Evolutionary conservation across 177 flowering plant genomes (phyloP).

Genomic region (Tripterygium wilfordii): DNA sequence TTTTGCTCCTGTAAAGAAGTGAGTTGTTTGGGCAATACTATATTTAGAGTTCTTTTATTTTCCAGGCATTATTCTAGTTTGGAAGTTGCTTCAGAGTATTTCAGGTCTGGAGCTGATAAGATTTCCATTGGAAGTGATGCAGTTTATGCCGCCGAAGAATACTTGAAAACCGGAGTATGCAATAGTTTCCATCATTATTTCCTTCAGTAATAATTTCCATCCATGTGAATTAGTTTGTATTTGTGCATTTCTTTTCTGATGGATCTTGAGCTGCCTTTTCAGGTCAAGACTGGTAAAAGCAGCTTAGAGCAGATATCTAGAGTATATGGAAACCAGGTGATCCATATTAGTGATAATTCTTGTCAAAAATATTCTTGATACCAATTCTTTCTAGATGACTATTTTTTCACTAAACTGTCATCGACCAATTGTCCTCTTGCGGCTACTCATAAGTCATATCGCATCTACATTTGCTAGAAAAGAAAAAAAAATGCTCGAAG

Average conservation of each 20-base stretch:
- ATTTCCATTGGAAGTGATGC: constrained; percentile 98
- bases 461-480: no score
- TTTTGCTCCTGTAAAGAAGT: no score
- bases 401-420: no score
- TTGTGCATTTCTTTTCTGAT: constrained; percentile 1
- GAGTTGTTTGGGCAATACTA: not conserved
- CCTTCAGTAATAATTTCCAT: not conserved
- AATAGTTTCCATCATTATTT: constrained; percentile 1
- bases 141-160: constrained; percentile 92
- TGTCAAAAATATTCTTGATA: no score
- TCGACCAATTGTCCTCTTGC: no score
- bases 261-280: constrained; percentile 7
- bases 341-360: no score
- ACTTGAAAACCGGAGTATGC: constrained; percentile 74
- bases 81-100: constrained; percentile 98
- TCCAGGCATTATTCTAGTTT: constrained; percentile 83
- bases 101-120: constrained; percentile 98
- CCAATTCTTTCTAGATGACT: no score
- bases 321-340: constrained; percentile 96
- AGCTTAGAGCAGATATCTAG: constrained; percentile 92
- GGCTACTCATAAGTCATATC: no score
- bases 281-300: constrained; percentile 90
- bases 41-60: not conserved
- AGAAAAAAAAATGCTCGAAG: no score
- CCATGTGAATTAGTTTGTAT: not conserved